A percentile compares a stretch with the other conserved stretches of the same genome.
Evolutionary conservation across 2,329 filamentous ascomycete genomes (phyloP).

Genomic region (Aspergillus sp.): DNA sequence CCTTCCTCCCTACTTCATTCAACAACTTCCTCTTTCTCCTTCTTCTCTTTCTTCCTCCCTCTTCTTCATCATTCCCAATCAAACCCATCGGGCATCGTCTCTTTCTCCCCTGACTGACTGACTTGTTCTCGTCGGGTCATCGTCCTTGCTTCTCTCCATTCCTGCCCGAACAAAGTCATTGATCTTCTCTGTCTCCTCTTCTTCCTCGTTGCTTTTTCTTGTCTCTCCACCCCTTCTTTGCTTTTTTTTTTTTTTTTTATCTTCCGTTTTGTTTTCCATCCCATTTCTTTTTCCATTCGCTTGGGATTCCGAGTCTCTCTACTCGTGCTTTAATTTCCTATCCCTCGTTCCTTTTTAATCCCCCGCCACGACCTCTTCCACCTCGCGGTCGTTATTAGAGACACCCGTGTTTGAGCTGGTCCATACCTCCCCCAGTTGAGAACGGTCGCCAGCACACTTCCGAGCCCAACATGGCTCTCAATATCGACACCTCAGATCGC

Average conservation of each 20-base stretch:
- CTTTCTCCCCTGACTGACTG: neutral
- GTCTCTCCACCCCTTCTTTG: neutral
- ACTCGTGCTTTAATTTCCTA: conserved; percentile 8
- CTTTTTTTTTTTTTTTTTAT: conserved; percentile 2
- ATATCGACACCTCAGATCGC: conserved; percentile 38
- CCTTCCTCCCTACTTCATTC: neutral
- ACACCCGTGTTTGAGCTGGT: neutral
- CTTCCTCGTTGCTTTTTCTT: conserved; percentile 14
- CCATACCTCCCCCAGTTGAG: conserved; percentile 2
- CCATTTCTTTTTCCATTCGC: conserved; percentile 3
- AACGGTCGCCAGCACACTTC: neutral
- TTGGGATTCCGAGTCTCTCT: conserved; percentile 1
- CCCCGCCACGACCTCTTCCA: conserved; percentile 3
- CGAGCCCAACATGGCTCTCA: conserved; percentile 37
- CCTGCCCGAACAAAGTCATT: conserved; percentile 22
- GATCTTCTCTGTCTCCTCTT: conserved; percentile 2
- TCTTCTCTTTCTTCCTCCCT: neutral
- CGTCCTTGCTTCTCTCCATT: conserved; percentile 7
- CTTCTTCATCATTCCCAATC: neutral
- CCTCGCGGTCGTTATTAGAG: conserved; percentile 4
- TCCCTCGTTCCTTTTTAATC: neutral
- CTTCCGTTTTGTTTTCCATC: neutral
- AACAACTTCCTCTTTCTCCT: neutral
- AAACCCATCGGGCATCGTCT: neutral
- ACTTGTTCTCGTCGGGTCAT: neutral